A percentile compares a stretch with the other conserved stretches of the same genome.
Evolutionary conservation across 2,329 filamentous ascomycete species (phyloP).

Genomic region (Diplodia corticola): DNA sequence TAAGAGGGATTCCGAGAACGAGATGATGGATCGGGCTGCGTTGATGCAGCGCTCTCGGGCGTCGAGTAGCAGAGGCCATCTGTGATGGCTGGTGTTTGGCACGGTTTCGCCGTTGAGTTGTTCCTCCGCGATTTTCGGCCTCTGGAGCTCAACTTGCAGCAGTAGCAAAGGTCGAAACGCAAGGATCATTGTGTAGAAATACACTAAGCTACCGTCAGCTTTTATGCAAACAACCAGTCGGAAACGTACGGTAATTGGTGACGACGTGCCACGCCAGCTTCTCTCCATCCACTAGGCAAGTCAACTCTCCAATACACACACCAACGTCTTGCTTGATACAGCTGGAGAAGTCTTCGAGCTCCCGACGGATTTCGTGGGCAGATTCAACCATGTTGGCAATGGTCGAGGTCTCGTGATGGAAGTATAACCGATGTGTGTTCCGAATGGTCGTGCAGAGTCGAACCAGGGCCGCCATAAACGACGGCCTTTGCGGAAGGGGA

Average conservation of each 20-base stretch:
- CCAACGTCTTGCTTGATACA: background rate
- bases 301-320: background rate
- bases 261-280: background rate
- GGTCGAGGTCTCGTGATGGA: background rate
- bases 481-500: background rate
- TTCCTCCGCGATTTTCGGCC: background rate
- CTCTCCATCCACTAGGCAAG: background rate
- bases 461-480: background rate
- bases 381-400: background rate
- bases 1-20: background rate
- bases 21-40: background rate
- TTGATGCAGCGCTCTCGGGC: background rate
- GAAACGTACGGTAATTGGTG: background rate
- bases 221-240: accelerated
- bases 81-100: background rate
- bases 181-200: slow-evolving; percentile 8
- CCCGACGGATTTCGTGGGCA: background rate
- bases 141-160: background rate
- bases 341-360: background rate
- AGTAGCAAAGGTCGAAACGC: slow-evolving; percentile 5
- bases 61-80: background rate
- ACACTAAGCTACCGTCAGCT: background rate
- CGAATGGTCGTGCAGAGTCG: background rate
- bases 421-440: background rate
- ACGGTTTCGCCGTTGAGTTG: background rate